Conservation (phyloP, 805 yeast genomes). For the Scheffersomyces stipitis region DNA sequence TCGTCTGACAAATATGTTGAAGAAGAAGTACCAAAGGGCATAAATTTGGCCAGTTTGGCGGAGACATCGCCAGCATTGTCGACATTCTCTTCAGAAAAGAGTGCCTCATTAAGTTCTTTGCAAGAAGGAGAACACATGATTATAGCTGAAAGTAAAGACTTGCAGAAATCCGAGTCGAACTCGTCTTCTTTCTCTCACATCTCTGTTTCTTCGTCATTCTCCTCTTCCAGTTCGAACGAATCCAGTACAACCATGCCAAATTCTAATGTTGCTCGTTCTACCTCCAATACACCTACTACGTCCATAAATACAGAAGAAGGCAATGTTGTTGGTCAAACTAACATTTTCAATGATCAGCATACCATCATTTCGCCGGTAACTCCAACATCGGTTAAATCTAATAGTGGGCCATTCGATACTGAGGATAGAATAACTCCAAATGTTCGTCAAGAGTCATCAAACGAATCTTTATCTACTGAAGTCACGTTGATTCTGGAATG, state of each 20-base stretch:
- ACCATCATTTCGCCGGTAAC: too few relatives aligned
- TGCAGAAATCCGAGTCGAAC: constrained; percentile 2
- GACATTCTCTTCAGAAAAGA: constrained; percentile 1
- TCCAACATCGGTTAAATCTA: too few relatives aligned
- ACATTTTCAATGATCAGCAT: too few relatives aligned
- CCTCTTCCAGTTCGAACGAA: constrained; percentile 4
- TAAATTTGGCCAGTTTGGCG: not conserved
- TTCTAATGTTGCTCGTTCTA: constrained; percentile 19
- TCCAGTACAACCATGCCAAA: constrained; percentile 10
- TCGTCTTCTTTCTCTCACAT: constrained; percentile 4
- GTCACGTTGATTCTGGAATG: not conserved
- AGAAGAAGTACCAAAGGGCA: too few relatives aligned
- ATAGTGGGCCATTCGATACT: too few relatives aligned
- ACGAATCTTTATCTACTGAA: not conserved
- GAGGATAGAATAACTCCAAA: too few relatives aligned
- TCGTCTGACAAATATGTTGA: too few relatives aligned
- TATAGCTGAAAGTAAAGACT: too few relatives aligned
- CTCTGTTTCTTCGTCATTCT: constrained; percentile 4
- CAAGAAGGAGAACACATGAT: too few relatives aligned
- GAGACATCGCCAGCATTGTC: constrained; percentile 1
- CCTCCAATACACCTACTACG: constrained; percentile 33
- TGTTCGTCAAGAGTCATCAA: not conserved
- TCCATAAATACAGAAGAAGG: constrained; percentile 20
- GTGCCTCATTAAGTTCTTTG: too few relatives aligned
- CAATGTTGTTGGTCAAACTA: too few relatives aligned